Evolutionary conservation across 139 green algal species (phyloP).

Genomic region (Ettlia oleoabundans): DNA sequence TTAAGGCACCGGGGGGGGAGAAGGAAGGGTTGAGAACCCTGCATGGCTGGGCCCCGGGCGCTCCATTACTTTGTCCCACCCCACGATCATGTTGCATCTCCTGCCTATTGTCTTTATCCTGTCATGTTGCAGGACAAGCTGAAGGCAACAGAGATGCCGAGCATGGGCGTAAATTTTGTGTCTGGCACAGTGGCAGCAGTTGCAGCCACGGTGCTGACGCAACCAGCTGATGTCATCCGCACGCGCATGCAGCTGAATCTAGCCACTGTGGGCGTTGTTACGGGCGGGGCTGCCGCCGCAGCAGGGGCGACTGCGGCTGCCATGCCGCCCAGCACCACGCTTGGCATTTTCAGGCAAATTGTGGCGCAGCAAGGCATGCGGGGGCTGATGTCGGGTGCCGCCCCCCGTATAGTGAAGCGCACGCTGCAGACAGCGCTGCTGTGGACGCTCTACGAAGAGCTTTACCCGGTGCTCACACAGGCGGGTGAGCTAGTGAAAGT

Average conservation of each 20-base stretch:
- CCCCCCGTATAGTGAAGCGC: conserved; percentile 80
- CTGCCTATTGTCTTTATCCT: too few species aligned
- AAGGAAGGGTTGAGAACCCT: too few species aligned
- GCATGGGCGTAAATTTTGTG: conserved; percentile 70
- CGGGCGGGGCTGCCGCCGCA: not conserved
- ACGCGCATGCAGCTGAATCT: conserved; percentile 83
- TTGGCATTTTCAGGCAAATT: conserved; percentile 29
- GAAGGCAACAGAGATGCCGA: conserved; percentile 10
- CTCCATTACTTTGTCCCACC: too few species aligned
- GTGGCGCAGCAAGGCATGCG: conserved; percentile 20
- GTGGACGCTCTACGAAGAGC: conserved; percentile 67
- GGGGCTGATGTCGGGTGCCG: conserved; percentile 54
- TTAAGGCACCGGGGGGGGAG: too few species aligned
- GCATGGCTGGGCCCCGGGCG: too few species aligned
- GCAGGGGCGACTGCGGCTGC: conserved; percentile 1
- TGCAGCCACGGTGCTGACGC: conserved; percentile 84
- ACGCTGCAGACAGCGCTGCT: conserved; percentile 88
- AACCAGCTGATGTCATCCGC: conserved; percentile 85
- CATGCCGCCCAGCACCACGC: not conserved
- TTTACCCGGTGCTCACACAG: not conserved
- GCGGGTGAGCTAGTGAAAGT: not conserved
- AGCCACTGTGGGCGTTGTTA: too few species aligned
- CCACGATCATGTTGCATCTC: too few species aligned
- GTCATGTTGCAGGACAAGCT: conserved; percentile 46
- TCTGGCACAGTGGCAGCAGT: conserved; percentile 73